Evolutionary conservation across 2,329 filamentous ascomycete genomes (phyloP), one percentile per base, ranked within the genome.

Genomic region (Aspergillus nomiae): DNA sequence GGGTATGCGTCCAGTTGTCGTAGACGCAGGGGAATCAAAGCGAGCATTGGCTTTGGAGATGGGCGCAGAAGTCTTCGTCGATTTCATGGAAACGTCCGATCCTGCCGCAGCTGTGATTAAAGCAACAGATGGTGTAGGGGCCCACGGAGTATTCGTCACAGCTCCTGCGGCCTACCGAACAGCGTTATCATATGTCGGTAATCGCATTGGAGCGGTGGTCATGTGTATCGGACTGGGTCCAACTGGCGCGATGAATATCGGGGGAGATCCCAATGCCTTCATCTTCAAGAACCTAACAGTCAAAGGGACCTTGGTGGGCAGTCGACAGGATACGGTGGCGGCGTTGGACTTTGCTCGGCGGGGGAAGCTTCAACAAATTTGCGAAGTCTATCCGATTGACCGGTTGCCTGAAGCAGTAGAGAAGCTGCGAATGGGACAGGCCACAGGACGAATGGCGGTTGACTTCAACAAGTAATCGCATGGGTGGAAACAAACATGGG

Each of bases 41-140:
- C 75, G 78, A 14, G 74, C 78, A 24, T 71, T 86, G 0, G 79
- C 80, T 16, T 59, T 82, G 56, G 74, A 79, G 56, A 80, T 86
- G 70, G 85, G 85, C 4, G 85, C 85, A 0, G 85, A 86, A 61
- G 79, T 77, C 1, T 87, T 86, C 70, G 75, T 87, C n/a, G 85
- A 87, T 70, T 87, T 86, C 72, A 80, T 77, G 46, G 76, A 81
- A 53, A 74, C 50, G 56, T 73, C 41, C 19, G 75, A 74, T 58
- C 63, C 73, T 2, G 68, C 76, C 0, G 75, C 74, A 4, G 80
- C 80, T 41, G 80, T 86, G 3, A 77, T 82, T 60, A 74, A 82
- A 57, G 73, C 82, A 19, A 78, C 82, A 1, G 82, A 80, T 62
- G 81, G 82, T 2, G 67, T 82, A 9, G 83, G 82, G 21, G 82